These are phyloP conservation scores for Triticum monococcum DNA, from an alignment of 176 grass and related monocot species.

Conservation along the genomic window DNA sequence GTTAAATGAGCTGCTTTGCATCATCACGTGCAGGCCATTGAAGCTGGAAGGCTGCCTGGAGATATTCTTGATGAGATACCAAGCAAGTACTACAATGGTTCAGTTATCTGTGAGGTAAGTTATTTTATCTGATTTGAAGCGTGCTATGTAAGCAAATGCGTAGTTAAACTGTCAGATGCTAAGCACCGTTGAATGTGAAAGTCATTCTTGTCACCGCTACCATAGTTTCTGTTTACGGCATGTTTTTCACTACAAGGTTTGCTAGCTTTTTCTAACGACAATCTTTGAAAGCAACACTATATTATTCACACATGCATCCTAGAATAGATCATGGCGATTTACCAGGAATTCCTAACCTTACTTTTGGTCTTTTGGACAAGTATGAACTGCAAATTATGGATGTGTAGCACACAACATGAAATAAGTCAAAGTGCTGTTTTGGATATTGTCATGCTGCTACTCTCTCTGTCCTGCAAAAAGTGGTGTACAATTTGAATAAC, in stretches of 20 bases:
- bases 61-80: constrained; percentile 93
- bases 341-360: constrained; percentile 6
- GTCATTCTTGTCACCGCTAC: neutral
- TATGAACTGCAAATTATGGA: neutral
- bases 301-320: neutral
- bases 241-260: constrained; percentile 18
- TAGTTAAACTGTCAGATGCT: constrained; percentile 11
- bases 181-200: neutral
- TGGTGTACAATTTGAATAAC: no score
- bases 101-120: constrained; percentile 83
- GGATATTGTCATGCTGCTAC: neutral
- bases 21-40: constrained; percentile 67
- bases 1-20: constrained; percentile 14
- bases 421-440: neutral
- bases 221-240: constrained; percentile 15
- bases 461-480: no score
- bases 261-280: neutral
- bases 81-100: constrained; percentile 83
- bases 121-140: constrained; percentile 31
- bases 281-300: constrained; percentile 9
- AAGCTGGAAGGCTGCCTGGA: constrained; percentile 84
- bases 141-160: neutral
- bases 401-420: neutral
- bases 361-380: neutral
- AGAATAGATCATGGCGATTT: constrained; percentile 14